phyloP scores from a whole-genome alignment of 2,329 filamentous ascomycete species.

The Sclerotinia sclerotiorum region DNA sequence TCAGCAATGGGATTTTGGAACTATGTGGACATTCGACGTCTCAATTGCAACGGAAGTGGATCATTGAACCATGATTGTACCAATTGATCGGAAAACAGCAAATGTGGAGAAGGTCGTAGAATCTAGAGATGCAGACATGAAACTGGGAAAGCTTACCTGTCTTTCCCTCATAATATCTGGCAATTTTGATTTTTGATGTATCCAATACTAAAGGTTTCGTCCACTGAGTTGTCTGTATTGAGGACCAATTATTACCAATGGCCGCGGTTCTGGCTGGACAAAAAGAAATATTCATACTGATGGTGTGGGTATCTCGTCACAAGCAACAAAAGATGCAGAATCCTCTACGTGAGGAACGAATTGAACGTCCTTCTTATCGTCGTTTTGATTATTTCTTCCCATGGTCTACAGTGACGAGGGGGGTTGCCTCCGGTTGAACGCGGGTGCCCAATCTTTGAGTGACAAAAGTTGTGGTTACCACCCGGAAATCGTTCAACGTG shows the following conservation, averaged over 20 bases:
- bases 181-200: constrained; percentile 26
- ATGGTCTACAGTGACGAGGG: constrained; percentile 24
- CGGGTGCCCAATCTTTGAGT: constrained; percentile 34
- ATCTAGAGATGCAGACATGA: constrained; percentile 1
- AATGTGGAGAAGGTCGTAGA: not conserved
- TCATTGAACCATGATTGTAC: not conserved
- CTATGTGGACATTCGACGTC: constrained; percentile 1
- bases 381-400: constrained; percentile 15
- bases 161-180: constrained; percentile 19
- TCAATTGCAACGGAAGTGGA: constrained; percentile 2
- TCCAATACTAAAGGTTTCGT: constrained; percentile 26
- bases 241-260: constrained; percentile 30
- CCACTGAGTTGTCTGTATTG: constrained; percentile 23
- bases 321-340: constrained; percentile 27
- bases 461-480: constrained; percentile 16
- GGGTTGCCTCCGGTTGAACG: constrained; percentile 34
- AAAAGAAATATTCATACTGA: constrained; percentile 39
- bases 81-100: constrained; percentile 1
- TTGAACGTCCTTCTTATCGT: constrained; percentile 36
- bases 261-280: constrained; percentile 36
- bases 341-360: constrained; percentile 25
- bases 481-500: constrained; percentile 17
- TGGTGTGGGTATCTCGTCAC: constrained; percentile 29
- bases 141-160: constrained; percentile 18
- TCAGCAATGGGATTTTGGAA: constrained; percentile 6